Percentiles rank a stretch among this genome's conserved stretches.
Evolutionary conservation across 1,284 basidiomycete genomes (phyloP).

Genomic region (Waitea zeae): DNA sequence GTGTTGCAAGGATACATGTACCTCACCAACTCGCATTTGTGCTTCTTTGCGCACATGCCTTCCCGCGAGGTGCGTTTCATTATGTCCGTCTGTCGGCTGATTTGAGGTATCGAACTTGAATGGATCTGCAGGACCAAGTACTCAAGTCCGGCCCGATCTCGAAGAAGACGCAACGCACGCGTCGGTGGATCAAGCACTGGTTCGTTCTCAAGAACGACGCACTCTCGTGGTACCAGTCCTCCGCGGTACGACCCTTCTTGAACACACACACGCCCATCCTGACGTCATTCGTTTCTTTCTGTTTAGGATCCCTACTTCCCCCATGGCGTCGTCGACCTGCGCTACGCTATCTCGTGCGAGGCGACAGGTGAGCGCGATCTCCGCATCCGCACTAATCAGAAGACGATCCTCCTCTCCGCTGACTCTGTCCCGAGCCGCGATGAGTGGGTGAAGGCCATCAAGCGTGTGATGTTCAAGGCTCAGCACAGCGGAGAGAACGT

Average conservation of each 20-base stretch:
- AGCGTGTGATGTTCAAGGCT: constrained; percentile 83
- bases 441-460: constrained; percentile 88
- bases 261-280: constrained; percentile 4
- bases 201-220: constrained; percentile 88
- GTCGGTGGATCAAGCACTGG: constrained; percentile 87
- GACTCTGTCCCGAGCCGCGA: constrained; percentile 71
- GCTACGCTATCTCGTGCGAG: constrained; percentile 84
- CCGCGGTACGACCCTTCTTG: constrained; percentile 28
- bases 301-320: constrained; percentile 98
- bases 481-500: constrained; percentile 94
- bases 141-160: constrained; percentile 74
- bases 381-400: constrained; percentile 67
- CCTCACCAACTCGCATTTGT: constrained; percentile 79
- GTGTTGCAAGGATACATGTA: constrained; percentile 96
- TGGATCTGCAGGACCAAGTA: constrained; percentile 54
- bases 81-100: constrained; percentile 6
- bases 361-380: constrained; percentile 56
- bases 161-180: constrained; percentile 75
- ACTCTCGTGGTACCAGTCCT: constrained; percentile 85
- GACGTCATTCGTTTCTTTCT: constrained; percentile 20
- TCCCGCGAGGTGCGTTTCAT: constrained; percentile 49
- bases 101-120: too few species aligned
- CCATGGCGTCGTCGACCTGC: constrained; percentile 84
- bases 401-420: constrained; percentile 52
- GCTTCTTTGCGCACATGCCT: constrained; percentile 95